Conservation (phyloP, 1,284 basidiomycete genomes). For the Cystobasidium pallidum region DNA sequence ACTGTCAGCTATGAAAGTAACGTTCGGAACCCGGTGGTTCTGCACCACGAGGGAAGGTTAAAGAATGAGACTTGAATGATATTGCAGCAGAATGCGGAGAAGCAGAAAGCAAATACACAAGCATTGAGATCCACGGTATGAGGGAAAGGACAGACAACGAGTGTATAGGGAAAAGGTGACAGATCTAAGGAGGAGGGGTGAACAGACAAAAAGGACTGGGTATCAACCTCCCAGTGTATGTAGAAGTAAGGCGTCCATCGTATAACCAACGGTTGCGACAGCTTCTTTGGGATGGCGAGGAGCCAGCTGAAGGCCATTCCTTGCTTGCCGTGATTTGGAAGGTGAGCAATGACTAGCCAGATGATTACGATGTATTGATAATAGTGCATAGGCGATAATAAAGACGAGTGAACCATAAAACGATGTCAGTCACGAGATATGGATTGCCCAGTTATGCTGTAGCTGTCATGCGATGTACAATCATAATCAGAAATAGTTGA, state of each 20-base stretch:
- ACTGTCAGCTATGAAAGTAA: too few species aligned
- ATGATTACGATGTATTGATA: background rate
- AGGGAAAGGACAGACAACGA: too few species aligned
- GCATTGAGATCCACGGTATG: background rate
- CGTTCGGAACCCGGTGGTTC: too few species aligned
- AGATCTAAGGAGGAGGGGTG: background rate
- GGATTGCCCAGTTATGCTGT: conserved; percentile 4
- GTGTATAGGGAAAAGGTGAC: too few species aligned
- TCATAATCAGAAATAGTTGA: too few species aligned
- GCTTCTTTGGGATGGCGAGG: background rate
- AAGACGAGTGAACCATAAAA: background rate
- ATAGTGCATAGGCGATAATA: background rate
- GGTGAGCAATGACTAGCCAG: background rate
- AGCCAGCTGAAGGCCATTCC: background rate
- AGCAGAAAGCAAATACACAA: background rate
- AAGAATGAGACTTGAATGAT: background rate
- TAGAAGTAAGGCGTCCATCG: too few species aligned
- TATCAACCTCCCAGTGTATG: too few species aligned
- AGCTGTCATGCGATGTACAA: too few species aligned
- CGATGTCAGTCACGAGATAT: background rate
- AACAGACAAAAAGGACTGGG: background rate
- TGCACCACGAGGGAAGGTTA: too few species aligned
- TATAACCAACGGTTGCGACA: too few species aligned
- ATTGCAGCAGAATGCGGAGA: conserved; percentile 15
- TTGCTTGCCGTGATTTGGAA: background rate